Evolutionary conservation across 2,329 filamentous ascomycete genomes (phyloP), one percentile per base, ranked within the genome.

Genomic region (Pestalotiopsis sp.): DNA sequence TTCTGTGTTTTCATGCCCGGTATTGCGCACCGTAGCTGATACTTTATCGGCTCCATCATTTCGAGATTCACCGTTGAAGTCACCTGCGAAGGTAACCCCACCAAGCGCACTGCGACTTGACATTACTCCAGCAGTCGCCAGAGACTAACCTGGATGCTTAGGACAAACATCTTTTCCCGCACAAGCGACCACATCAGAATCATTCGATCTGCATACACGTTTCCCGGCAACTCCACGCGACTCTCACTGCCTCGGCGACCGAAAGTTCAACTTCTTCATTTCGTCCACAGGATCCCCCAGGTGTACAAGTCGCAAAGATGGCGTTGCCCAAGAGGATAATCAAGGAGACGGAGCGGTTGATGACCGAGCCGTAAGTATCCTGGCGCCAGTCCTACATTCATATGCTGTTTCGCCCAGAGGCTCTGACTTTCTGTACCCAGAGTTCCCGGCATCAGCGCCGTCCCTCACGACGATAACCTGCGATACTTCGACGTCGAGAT

Each of bases 401-500:
- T 23, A 36, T 13, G 2, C 14, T 2, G 13, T 36, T 3, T 38
- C 4, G 41, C 12, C 17, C 13, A 45, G 27, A 41, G 14, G 45
- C 27, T 23, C 64, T 72, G 56, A 67, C 60, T 27, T 13, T 11
- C 69, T 66, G 64, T 58, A 4, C 70, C 69, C 77, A 98, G 95
- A 72, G 96, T 99, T 39, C 94, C 95, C 38, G 96, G 96, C 70
- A 99, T 99, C 83, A 97, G 93, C 77, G 96, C 96, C 64, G 87
- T 97, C 66, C 97, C 97, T 63, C 96, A 98, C 80, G 94, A 98
- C 76, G 96, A 99, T 76, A 99, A 99, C 82, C 89, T 98, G 69
- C 90, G 96, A 75, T 99, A 99, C 83, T 99, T 99, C 77, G 97
- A 99, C 80, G 97, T 99, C 74, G 94, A 93, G 76, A 98, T 99